These are phyloP conservation scores for Teratosphaeria viscida DNA, from an alignment of 2,329 filamentous ascomycete genomes.

Conservation along the genomic window DNA sequence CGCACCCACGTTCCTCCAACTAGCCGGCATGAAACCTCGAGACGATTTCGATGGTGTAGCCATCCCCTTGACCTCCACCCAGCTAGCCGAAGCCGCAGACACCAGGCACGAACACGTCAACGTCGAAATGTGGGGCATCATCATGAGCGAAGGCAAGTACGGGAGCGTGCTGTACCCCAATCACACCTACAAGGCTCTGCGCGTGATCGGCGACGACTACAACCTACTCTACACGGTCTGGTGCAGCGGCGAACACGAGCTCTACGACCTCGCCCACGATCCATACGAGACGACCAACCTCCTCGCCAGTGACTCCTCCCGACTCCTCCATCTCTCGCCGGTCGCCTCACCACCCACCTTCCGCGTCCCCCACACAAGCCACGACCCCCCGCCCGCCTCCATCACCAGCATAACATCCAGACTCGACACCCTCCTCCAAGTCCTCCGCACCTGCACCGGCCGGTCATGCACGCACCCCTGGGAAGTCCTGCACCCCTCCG, in stretches of 20 bases:
- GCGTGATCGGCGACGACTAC: constrained; percentile 32
- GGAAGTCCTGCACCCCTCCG: constrained; percentile 21
- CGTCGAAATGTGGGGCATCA: constrained; percentile 33
- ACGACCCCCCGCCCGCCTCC: neutral
- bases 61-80: constrained; percentile 22
- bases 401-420: constrained; percentile 11
- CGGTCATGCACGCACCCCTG: constrained; percentile 22
- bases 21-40: constrained; percentile 20
- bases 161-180: constrained; percentile 17
- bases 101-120: constrained; percentile 26
- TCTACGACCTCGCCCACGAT: constrained; percentile 42
- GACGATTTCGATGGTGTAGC: constrained; percentile 27
- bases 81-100: constrained; percentile 4
- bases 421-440: constrained; percentile 24
- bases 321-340: neutral
- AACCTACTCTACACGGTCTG: constrained; percentile 57
- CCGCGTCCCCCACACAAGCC: neutral
- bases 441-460: constrained; percentile 25
- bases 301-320: neutral
- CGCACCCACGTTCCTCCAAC: constrained; percentile 27
- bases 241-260: constrained; percentile 57
- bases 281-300: constrained; percentile 17
- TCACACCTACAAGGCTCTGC: constrained; percentile 24
- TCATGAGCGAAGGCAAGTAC: constrained; percentile 22
- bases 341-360: too few species aligned